Evolutionary conservation across 2,329 filamentous ascomycete species (phyloP).

Genomic region (Trichoderma oligosporum): DNA sequence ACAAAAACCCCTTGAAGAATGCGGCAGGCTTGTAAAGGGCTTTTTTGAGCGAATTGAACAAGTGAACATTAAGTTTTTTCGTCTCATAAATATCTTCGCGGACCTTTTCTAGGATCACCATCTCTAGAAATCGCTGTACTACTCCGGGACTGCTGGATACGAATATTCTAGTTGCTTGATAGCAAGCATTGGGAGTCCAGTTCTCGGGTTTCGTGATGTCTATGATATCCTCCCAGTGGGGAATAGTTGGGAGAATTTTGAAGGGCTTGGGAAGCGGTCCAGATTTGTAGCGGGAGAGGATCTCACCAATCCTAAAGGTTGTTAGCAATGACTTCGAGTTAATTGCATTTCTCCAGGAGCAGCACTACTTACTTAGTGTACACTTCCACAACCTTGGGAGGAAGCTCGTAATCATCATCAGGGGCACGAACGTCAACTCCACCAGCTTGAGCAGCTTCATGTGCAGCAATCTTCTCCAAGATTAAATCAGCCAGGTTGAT

Average conservation of each 20-base stretch:
- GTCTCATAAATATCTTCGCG: constrained; percentile 90
- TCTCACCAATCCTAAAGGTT: constrained; percentile 65
- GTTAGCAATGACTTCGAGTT: constrained; percentile 20
- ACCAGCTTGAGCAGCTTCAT: constrained; percentile 65
- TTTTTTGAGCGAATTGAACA: constrained; percentile 92
- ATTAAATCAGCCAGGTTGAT: constrained; percentile 92
- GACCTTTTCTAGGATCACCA: constrained; percentile 83
- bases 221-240: constrained; percentile 85
- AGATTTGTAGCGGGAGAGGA: constrained; percentile 89
- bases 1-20: constrained; percentile 95
- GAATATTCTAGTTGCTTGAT: constrained; percentile 89
- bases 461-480: constrained; percentile 86
- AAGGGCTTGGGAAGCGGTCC: constrained; percentile 97
- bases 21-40: constrained; percentile 88
- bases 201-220: constrained; percentile 75
- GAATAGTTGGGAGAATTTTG: constrained; percentile 90
- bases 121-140: constrained; percentile 81
- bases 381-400: constrained; percentile 88
- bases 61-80: constrained; percentile 91
- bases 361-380: constrained; percentile 68
- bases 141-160: constrained; percentile 76
- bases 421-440: constrained; percentile 46
- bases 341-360: neutral
- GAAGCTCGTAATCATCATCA: constrained; percentile 81
- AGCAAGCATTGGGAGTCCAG: constrained; percentile 72